Base-by-base conservation (phyloP, 140 eudicot species). In the Erigeron philadelphicus region DNA sequence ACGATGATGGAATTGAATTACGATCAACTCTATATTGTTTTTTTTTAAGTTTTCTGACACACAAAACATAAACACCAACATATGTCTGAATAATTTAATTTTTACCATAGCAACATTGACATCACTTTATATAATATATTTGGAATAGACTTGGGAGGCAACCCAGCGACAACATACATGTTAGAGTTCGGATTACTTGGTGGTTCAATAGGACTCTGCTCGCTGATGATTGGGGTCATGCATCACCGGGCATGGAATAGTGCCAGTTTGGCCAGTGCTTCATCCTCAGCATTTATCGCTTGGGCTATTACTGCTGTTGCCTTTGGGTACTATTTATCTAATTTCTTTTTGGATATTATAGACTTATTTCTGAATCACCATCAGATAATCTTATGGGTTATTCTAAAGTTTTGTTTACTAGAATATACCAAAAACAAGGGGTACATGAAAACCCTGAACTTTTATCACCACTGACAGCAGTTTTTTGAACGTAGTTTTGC, bases 111-210 rank as follows among this genome's bases (percentile, higher is more conserved):
- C 11, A 16, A 53, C 15, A 53, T 31, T 16, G 58, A 53, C 63
- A 13, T 17, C 25, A 47, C n/a, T 7, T 11, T 7, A 7, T 58
- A 56, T 61, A n/a, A 48, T 17, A 1, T 7, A 7, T 18, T 15
- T 72, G 31, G 35, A 18, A 44, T 61, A 90, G 97, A 85, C 80
- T 74, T 90, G 62, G 97, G 97, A 45, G 97, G 97, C 61, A 90
- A 90, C 54, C 72, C 90, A 53, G 84, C 97, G 18, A 85, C 97
- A 5, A 90, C 80, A 42, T 87, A 83, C 80, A 78, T 90, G 79
- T 70, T 90, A n/a, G 73, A 82, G 60, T 87, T 81, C 58, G 90
- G 85, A 19, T 75, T 90, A 55, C 80, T 87, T 15, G 97, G 83
- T 16, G 97, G 95, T 40, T 82, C 78, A n/a, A 74, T 81, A 3